Base-by-base conservation (phyloP, 257 asterid species). In the Salvia splendens region DNA sequence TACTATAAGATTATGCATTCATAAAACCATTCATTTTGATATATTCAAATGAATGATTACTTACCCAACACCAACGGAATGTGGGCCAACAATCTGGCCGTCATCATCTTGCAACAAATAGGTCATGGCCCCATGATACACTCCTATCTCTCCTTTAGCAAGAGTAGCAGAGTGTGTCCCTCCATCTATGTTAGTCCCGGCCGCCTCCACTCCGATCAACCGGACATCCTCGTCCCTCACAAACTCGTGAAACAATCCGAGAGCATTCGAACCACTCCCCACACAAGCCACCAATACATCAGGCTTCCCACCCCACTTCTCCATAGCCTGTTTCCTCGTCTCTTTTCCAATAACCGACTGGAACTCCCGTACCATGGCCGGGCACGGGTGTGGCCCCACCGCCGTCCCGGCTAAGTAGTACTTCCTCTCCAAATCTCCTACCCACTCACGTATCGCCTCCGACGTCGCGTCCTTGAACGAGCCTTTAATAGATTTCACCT, bases 341-440 rank as follows among this genome's bases (percentile, higher is more conserved):
- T 92, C 96, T 67, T 79, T 89, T 1, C 96, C 95, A 32, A 92
- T 87, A 0, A 92, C 59, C 0, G 96, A 73, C 36, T 85, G 96
- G 66, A 92, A 92, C 64, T 86, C 89, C 0, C 88, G 72, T 6
- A 92, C 98, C 80, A 92, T 85, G 24, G 49, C 82, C 42, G 95
- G 98, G 53, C 75, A 78, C 0, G 95, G 95, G 73, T 92, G 96
- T 8, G 96, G 98, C 28, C 96, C 96, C 8, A 78, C 84, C 0
- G 87, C 92, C 3, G 87, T 75, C 0, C 95, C 96, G 0, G 78
- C 35, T 64, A 92, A 63, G 75, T 75, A 82, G 78, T 89, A 86
- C 32, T 74, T 78, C 4, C 43, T 51, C 8, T 92, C 92, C 47
- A 89, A 54, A 47, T 89, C 71, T 5, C 6, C 76, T 0, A 87